phyloP scores from a whole-genome alignment of 2,329 filamentous ascomycete genomes.

The Fusarium metavorans region DNA sequence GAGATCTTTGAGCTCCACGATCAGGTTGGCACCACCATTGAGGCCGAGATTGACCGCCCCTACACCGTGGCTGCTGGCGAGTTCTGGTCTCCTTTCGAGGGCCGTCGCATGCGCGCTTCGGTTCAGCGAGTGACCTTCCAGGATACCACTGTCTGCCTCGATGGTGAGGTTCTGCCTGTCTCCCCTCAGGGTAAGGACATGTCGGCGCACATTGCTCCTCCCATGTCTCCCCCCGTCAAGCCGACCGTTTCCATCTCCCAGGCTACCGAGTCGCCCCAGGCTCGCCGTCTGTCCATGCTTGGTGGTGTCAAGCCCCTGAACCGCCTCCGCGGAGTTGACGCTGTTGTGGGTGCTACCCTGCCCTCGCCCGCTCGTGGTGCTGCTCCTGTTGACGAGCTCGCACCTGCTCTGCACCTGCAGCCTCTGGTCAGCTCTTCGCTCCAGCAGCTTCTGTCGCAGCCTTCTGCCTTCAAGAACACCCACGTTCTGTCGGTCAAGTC shows the following conservation, averaged over 20 bases:
- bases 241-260: slow-evolving; percentile 57
- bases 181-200: slow-evolving; percentile 77
- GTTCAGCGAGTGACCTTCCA: slow-evolving; percentile 83
- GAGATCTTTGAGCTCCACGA: slow-evolving; percentile 87
- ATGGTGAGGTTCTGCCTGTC: slow-evolving; percentile 70
- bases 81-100: slow-evolving; percentile 79
- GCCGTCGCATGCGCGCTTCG: slow-evolving; percentile 75
- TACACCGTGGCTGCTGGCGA: slow-evolving; percentile 65
- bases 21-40: slow-evolving; percentile 77
- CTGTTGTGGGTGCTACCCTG: slow-evolving; percentile 22
- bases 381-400: slow-evolving; percentile 58
- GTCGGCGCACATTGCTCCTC: slow-evolving; percentile 73
- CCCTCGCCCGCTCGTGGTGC: slow-evolving; percentile 39
- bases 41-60: slow-evolving; percentile 80
- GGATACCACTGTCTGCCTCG: slow-evolving; percentile 79
- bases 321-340: slow-evolving; percentile 48
- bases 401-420: slow-evolving; percentile 60
- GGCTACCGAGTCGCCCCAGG: slow-evolving; percentile 52
- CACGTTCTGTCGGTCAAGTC: slow-evolving; percentile 94
- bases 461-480: slow-evolving; percentile 87
- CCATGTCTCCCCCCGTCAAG: slow-evolving; percentile 70
- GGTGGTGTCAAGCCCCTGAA: slow-evolving; percentile 46
- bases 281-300: slow-evolving; percentile 48
- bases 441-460: slow-evolving; percentile 76
- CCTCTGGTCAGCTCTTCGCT: slow-evolving; percentile 71